phyloP scores from a whole-genome alignment of 768 basidiomycete species.

The Pleurotus pulmonarius region DNA sequence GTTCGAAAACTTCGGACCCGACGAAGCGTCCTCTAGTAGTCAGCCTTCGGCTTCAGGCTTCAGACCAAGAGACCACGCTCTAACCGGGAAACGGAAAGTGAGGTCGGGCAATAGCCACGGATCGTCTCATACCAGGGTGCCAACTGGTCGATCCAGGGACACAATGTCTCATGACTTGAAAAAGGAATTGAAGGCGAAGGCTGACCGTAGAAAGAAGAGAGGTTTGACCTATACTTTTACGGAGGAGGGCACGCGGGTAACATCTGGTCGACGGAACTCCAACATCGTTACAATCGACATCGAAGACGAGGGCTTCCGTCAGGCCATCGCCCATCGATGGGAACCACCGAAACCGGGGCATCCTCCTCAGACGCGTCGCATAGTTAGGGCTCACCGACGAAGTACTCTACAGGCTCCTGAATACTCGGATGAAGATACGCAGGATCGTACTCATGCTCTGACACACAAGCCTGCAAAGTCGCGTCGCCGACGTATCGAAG shows the following conservation, averaged over 20 bases:
- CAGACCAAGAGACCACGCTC: neutral
- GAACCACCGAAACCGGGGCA: conserved; percentile 9
- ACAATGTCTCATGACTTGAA: conserved; percentile 15
- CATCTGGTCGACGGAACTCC: conserved; percentile 28
- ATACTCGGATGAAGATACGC: conserved; percentile 6
- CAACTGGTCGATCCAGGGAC: neutral
- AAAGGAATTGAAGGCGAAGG: conserved; percentile 24
- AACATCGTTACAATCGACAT: conserved; percentile 36
- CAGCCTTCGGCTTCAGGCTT: neutral
- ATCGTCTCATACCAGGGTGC: too few relatives aligned
- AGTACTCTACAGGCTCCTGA: neutral
- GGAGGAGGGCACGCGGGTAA: conserved; percentile 32
- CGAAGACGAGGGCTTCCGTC: conserved; percentile 40
- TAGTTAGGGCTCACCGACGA: neutral
- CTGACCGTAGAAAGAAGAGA: conserved; percentile 17
- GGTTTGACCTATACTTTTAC: conserved; percentile 34
- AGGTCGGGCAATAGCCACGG: neutral
- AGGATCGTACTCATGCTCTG: conserved; percentile 2
- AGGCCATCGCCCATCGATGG: conserved; percentile 28
- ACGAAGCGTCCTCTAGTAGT: conserved; percentile 2
- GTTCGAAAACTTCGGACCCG: conserved; percentile 21
- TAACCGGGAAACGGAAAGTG: neutral
- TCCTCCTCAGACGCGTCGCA: neutral
- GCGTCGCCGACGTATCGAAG: conserved; percentile 18
- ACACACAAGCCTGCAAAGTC: neutral